Conservation (phyloP, 129 eudicot genomes). For the Lactuca sativa region DNA sequence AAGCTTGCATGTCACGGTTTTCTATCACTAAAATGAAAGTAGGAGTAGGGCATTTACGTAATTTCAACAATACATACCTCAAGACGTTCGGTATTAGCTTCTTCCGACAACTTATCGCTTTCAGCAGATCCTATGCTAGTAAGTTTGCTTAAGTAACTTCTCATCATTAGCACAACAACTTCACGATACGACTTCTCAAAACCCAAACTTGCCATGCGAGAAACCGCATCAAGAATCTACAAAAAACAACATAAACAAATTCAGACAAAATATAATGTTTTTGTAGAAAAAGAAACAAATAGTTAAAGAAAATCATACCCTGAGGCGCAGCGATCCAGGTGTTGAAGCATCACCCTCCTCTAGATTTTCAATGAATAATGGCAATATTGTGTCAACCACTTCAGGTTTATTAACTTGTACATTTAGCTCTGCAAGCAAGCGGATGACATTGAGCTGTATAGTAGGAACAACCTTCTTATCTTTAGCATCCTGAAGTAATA, state of each 20-base stretch:
- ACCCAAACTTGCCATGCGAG: constrained; percentile 99
- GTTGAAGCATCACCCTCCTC: constrained; percentile 99
- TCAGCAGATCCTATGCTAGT: constrained; percentile 82
- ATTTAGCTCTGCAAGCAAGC: constrained; percentile 79
- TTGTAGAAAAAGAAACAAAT: not conserved
- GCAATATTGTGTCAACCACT: constrained; percentile 89
- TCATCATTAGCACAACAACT: constrained; percentile 88
- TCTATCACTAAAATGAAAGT: not conserved
- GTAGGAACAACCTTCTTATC: constrained; percentile 66
- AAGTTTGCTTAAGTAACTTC: constrained; percentile 84
- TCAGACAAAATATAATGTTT: not conserved
- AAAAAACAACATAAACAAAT: constrained; percentile 16
- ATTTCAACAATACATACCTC: constrained; percentile 52
- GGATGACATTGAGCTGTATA: constrained; percentile 75
- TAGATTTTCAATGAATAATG: constrained; percentile 78
- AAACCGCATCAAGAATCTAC: constrained; percentile 98
- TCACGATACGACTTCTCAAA: constrained; percentile 97
- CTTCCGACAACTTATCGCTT: constrained; percentile 75
- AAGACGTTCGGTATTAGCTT: constrained; percentile 91
- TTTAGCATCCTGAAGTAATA: constrained; percentile 55
- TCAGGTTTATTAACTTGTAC: constrained; percentile 76
- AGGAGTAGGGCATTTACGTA: not conserved
- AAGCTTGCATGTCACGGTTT: not conserved
- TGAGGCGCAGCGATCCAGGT: constrained; percentile 84
- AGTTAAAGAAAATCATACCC: constrained; percentile 43